phyloP scores from a whole-genome alignment of 176 grass and related monocot species.

The Bonia amplexicaulis region DNA sequence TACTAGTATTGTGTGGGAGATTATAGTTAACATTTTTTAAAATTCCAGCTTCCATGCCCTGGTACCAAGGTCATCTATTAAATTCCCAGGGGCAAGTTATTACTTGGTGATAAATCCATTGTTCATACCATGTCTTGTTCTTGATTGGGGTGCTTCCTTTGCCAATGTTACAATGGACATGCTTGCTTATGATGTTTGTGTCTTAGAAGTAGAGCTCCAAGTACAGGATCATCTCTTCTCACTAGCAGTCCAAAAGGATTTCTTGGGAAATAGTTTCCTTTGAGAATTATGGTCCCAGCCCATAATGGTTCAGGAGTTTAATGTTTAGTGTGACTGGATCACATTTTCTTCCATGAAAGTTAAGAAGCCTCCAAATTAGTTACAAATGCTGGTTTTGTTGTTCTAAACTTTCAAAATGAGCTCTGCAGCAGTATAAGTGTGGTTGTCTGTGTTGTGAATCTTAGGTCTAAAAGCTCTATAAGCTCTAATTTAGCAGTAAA shows the following conservation, averaged over 20 bases:
- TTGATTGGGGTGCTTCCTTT: background rate
- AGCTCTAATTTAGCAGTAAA: background rate
- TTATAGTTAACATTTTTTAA: background rate
- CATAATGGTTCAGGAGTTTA: background rate
- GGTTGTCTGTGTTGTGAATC: background rate
- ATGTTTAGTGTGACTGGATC: background rate
- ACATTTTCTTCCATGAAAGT: background rate
- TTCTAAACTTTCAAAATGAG: background rate
- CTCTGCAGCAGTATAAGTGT: background rate
- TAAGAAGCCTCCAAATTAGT: background rate
- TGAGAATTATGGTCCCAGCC: background rate
- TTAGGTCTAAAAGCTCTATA: background rate
- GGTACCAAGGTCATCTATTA: background rate
- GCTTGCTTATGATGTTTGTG: background rate
- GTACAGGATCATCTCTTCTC: background rate
- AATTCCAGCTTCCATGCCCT: background rate
- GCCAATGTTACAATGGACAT: background rate
- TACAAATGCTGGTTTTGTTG: background rate
- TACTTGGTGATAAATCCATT: background rate
- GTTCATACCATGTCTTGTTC: background rate
- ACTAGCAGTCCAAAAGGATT: background rate
- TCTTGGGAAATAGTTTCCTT: background rate
- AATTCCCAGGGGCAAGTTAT: background rate
- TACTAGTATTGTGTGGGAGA: background rate
- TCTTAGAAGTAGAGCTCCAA: background rate